phyloP scores from a whole-genome alignment of 1,284 basidiomycete genomes.

The Ganoderma resinaceum region DNA sequence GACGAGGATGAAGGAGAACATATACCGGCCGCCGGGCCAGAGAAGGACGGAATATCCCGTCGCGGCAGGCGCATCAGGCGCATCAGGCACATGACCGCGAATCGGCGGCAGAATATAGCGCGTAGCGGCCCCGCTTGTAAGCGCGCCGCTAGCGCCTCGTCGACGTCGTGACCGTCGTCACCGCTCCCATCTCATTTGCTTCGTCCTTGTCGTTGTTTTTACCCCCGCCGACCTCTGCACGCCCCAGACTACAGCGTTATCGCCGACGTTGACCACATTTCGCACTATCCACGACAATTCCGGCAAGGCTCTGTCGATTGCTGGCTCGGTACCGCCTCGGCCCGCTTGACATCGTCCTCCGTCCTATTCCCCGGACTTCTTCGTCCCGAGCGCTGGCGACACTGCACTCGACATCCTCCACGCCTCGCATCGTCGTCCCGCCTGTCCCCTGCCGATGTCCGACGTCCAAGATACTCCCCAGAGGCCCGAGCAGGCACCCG shows the following conservation, averaged over 20 bases:
- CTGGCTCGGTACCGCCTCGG: slow-evolving; percentile 1
- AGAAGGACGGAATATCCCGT: too few relatives aligned
- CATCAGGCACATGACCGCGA: not conserved
- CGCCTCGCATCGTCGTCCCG: not conserved
- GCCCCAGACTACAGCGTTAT: not conserved
- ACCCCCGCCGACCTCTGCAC: not conserved
- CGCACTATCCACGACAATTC: not conserved
- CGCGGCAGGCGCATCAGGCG: too few relatives aligned
- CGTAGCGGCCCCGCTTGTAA: not conserved
- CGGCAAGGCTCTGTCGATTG: not conserved
- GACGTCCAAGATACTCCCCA: slow-evolving; percentile 1
- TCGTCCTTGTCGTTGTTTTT: not conserved
- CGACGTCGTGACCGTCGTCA: not conserved
- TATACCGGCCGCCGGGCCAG: too few relatives aligned
- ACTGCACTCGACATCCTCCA: slow-evolving; percentile 6
- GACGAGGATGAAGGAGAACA: not conserved
- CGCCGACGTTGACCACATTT: not conserved
- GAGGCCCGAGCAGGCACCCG: slow-evolving; percentile 13
- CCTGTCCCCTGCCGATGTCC: slow-evolving; percentile 10
- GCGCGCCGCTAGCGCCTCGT: not conserved
- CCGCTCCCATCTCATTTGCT: not conserved
- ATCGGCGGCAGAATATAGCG: not conserved
- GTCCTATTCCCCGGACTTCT: slow-evolving; percentile 6
- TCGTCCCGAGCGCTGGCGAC: slow-evolving; percentile 11
- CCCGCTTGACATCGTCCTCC: not conserved